These are phyloP conservation scores for Microcos paniculata DNA, from an alignment of 345 rosid genomes.

Conservation along the genomic window DNA sequence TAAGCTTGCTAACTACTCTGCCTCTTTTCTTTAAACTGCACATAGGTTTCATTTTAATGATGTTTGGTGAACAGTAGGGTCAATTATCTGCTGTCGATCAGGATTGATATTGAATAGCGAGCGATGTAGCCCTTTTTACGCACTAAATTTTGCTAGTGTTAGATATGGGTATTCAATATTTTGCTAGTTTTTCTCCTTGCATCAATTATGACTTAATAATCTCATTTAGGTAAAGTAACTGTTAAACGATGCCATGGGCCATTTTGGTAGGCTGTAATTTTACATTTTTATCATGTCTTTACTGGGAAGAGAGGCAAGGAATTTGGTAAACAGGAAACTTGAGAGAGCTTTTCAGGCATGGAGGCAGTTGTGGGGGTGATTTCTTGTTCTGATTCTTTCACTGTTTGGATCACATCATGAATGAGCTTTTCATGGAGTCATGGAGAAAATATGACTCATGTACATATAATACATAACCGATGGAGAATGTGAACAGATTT, in stretches of 20 bases:
- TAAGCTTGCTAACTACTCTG: conserved; percentile 29
- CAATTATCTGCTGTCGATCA: background rate
- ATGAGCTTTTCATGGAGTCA: background rate
- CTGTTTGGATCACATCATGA: background rate
- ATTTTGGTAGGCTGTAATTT: conserved; percentile 1
- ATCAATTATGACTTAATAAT: background rate
- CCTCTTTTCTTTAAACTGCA: conserved; percentile 7
- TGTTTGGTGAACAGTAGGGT: conserved; percentile 18
- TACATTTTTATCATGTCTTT: conserved; percentile 22
- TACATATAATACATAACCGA: background rate
- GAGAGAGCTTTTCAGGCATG: conserved; percentile 17
- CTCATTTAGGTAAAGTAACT: background rate
- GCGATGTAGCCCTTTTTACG: background rate
- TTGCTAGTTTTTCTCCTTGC: too few species aligned
- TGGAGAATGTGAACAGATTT: conserved; percentile 13
- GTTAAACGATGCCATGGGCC: background rate
- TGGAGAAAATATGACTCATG: conserved; percentile 12
- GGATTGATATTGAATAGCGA: conserved; percentile 6
- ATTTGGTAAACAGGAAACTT: conserved; percentile 19
- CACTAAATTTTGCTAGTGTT: background rate
- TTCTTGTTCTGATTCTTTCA: background rate
- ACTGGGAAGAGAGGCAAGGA: conserved; percentile 18
- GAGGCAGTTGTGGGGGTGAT: background rate
- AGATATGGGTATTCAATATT: background rate
- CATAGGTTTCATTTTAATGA: conserved; percentile 16